phyloP scores from a whole-genome alignment of 345 rosid genomes.

The Rhodamnia rubescens region DNA sequence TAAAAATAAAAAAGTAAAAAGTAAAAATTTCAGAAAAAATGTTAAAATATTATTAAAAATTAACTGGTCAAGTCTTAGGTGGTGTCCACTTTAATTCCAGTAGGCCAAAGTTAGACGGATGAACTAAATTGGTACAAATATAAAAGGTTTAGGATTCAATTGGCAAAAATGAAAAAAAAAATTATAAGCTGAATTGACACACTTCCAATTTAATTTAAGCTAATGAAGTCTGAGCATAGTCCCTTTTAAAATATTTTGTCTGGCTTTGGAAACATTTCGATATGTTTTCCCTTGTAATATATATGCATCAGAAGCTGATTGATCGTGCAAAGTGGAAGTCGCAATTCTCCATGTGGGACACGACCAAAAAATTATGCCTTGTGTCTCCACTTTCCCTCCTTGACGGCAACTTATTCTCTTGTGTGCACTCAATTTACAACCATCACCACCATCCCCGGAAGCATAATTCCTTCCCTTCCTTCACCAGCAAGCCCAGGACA shows the following conservation, averaged over 20 bases:
- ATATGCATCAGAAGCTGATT: background rate
- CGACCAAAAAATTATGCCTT: conserved; percentile 17
- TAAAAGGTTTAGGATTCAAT: no score
- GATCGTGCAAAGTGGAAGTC: conserved; percentile 21
- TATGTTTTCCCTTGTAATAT: background rate
- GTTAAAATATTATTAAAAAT: no score
- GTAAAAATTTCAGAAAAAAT: no score
- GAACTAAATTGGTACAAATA: no score
- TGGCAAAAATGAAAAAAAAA: no score
- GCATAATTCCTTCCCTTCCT: conserved; percentile 29
- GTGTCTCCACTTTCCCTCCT: conserved; percentile 13
- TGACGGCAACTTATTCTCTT: conserved; percentile 6
- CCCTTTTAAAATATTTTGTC: background rate
- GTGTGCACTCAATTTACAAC: conserved; percentile 21
- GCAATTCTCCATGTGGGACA: conserved; percentile 23
- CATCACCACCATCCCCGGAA: conserved; percentile 20
- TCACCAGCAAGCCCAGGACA: conserved; percentile 9
- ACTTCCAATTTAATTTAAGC: no score
- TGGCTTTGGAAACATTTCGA: background rate
- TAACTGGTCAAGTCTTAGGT: no score
- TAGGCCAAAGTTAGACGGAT: no score
- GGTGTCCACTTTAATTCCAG: no score
- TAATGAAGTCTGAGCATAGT: background rate
- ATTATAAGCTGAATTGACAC: no score
- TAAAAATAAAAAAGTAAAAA: no score